Evolutionary conservation across 2,329 filamentous ascomycete species (phyloP), one percentile per base, ranked within the genome.

Genomic region (Alternaria sp.): DNA sequence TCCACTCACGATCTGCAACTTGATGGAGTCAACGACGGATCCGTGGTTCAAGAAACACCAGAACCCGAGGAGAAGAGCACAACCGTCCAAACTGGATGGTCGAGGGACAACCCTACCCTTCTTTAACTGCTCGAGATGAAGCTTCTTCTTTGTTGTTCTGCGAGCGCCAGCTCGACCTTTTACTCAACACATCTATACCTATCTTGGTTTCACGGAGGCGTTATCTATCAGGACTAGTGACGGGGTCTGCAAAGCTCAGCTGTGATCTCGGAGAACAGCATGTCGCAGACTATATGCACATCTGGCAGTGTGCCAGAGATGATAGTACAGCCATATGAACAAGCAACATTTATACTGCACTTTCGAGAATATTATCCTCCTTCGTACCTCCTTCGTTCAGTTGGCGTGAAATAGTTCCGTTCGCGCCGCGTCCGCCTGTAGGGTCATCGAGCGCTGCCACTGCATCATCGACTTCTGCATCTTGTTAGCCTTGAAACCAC

Each of bases 31-130:
- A n/a, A 33, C 12, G 30, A 51, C 7, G 56, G 54, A 41, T 28
- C 33, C 6, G 11, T 55, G 4, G 26, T 68, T 8, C 47, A 51
- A 30, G 65, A 68, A 26, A 68, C 63, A 18, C 63, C 63, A 15
- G 56, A 63, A 43, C 54, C 60, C 15, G 11, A 21, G 37, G 41
- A 56, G 45, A 55, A 15, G 21, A 65, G 58, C 37, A 51, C 55
- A 6, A n/a, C 15, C 89, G 78, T 4, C 90, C 91, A 53, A 94
- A 94, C 57, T 47, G 41, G 43, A n/a, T 20, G 21, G 26, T 44
- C 20, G 5, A 25, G 37, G 25, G 30, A 26, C 37, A 41, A 55
- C n/a, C n/a, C 49, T 54, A 37, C 45, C 12, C 20, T 26, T 58
- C 28, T 50, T 11, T 37, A 50, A n/a, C 21, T 12, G 11, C 5